A percentile compares a stretch with the other conserved stretches of the same genome.
phyloP scores from a whole-genome alignment of 805 yeast genomes.

The Saccharomyces mikatae region DNA sequence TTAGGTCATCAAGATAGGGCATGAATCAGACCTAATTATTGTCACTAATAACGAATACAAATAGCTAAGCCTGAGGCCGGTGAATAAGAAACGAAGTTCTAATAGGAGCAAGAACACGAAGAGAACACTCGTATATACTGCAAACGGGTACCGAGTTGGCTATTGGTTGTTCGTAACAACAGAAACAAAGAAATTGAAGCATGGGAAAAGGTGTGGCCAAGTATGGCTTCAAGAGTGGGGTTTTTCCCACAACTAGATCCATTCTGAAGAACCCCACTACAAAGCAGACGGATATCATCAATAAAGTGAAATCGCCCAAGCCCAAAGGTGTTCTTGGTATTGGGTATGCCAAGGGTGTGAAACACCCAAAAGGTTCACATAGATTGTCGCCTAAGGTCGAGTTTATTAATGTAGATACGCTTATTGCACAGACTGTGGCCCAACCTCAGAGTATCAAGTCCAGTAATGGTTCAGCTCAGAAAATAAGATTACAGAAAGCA shows the following conservation, averaged over 20 bases:
- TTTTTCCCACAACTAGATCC: conserved; percentile 69
- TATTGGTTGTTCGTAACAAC: neutral
- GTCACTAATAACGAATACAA: neutral
- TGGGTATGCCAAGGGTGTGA: conserved; percentile 66
- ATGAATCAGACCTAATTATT: neutral
- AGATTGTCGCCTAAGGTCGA: conserved; percentile 48
- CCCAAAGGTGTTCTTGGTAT: conserved; percentile 35
- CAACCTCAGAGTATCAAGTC: conserved; percentile 33
- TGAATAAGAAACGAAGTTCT: neutral
- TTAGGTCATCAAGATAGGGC: neutral
- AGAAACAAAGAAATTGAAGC: neutral
- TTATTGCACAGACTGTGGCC: conserved; percentile 47
- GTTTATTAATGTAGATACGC: conserved; percentile 50
- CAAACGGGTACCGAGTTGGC: neutral
- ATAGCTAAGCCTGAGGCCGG: neutral
- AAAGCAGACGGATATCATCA: conserved; percentile 34
- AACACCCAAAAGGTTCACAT: conserved; percentile 55
- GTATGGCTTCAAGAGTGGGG: conserved; percentile 61
- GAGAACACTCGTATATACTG: neutral
- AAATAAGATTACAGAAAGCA: conserved; percentile 32
- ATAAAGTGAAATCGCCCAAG: conserved; percentile 39
- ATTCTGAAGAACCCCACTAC: conserved; percentile 61
- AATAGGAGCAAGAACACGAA: neutral
- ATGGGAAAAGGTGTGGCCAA: conserved; percentile 44
- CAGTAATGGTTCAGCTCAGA: conserved; percentile 13